Evolutionary conservation across 2,329 filamentous ascomycete genomes (phyloP).

Genomic region (Sordariomycetes sp.): DNA sequence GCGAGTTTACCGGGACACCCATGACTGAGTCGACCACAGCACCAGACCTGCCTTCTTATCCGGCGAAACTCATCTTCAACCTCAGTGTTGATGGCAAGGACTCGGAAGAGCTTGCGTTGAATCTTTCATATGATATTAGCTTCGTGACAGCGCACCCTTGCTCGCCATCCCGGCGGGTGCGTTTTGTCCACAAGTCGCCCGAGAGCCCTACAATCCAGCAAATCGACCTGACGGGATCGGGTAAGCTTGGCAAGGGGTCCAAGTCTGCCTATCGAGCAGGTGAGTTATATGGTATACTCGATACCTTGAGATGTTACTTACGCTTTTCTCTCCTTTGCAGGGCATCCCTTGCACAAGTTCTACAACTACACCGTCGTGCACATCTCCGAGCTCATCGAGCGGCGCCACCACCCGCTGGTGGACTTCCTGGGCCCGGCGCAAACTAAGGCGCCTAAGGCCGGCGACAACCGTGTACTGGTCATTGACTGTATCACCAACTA

Average conservation of each 20-base stretch:
- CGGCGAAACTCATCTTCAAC: slow-evolving; percentile 23
- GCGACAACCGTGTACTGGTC: slow-evolving; percentile 37
- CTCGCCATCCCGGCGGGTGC: slow-evolving; percentile 45
- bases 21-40: slow-evolving; percentile 23
- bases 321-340: slow-evolving; percentile 21
- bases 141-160: slow-evolving; percentile 62
- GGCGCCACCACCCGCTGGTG: slow-evolving; percentile 33
- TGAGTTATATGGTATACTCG: slow-evolving; percentile 14
- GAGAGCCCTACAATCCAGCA: slow-evolving; percentile 51
- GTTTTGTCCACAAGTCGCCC: slow-evolving; percentile 49
- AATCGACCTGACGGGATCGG: slow-evolving; percentile 39
- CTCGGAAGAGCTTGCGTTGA: slow-evolving; percentile 31
- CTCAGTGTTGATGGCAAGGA: slow-evolving; percentile 27
- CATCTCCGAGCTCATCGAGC: slow-evolving; percentile 44
- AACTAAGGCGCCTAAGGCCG: slow-evolving; percentile 2
- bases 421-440: slow-evolving; percentile 29
- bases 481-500: slow-evolving; percentile 55
- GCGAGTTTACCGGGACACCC: slow-evolving; percentile 27
- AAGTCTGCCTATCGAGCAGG: slow-evolving; percentile 38
- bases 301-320: too few species aligned
- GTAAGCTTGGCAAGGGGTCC: slow-evolving; percentile 31
- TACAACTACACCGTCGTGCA: slow-evolving; percentile 53
- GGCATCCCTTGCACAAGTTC: slow-evolving; percentile 54
- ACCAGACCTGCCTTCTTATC: slow-evolving; percentile 22
- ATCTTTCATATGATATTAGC: slow-evolving; percentile 48